Base-by-base conservation (phyloP, 2,329 filamentous ascomycete species). In the Lasiodiplodia gonubiensis region DNA sequence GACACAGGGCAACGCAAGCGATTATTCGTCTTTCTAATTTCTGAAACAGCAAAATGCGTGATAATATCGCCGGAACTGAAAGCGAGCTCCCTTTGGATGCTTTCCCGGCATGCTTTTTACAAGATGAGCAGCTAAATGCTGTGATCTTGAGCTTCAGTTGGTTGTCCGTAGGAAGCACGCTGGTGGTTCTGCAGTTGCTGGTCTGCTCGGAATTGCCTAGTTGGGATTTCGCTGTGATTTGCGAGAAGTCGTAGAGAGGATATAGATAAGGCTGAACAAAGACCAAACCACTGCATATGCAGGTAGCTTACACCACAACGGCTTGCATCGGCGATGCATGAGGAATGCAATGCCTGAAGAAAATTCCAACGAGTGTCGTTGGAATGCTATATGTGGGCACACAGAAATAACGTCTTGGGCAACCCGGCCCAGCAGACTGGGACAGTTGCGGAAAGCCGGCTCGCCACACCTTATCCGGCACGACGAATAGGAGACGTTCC, bases 311-410 rank as follows among this genome's bases (percentile, higher is more conserved):
- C 16, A 42, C 39, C 39, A 18, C 16, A 42, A n/a, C 39, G 39
- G 39, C 16, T 18, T n/a, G 18, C 42, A 46, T 46, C 42, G 42
- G 18, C 42, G 42, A 46, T 46, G 42, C 42, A 21, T 46, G 42
- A 21, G 42, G 42, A 46, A 46, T 46, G 42, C 14, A 46, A 46
- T 21, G 42, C 35, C 3, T 61, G 57, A 61, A 61, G 39, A 61
- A 61, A 61, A 35, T 49, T 63, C 37, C n/a, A 25, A 14, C 42
- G 35, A 35, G 25, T 25, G 46, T 18, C 30, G 11, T 37, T 51
- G 30, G 59, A 63, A 63, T 63, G 59, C 18, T 37, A n/a, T 25
- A 48, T 14, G 46, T 30, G 46, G 42, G 33, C 42, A 61, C 18
- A 42, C 27, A 33, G 49, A 35, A 61, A 12, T 18, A 35, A 35